Evolutionary conservation across 2,329 filamentous ascomycete genomes (phyloP).

Genomic region (Fusarium sp.): DNA sequence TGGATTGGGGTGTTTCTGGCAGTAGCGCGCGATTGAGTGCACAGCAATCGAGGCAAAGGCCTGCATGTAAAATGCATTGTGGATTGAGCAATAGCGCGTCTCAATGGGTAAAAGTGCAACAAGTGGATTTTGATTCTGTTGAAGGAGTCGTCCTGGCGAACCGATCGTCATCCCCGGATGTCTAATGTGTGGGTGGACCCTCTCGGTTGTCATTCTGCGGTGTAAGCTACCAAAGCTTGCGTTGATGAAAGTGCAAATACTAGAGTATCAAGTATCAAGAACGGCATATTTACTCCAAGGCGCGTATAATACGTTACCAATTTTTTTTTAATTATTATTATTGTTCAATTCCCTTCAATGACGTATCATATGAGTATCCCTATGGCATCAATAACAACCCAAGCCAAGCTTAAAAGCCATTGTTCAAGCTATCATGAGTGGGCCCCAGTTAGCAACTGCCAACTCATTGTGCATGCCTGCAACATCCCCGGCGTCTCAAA

Average conservation of each 20-base stretch:
- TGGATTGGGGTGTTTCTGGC: background rate
- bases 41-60: background rate
- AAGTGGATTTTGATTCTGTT: background rate
- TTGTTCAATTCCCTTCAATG: background rate
- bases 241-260: background rate
- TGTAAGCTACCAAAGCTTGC: background rate
- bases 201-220: background rate
- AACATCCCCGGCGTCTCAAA: conserved; percentile 23
- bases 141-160: background rate
- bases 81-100: background rate
- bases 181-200: background rate
- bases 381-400: background rate
- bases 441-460: conserved; percentile 42
- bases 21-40: background rate
- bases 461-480: conserved; percentile 45
- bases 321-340: background rate
- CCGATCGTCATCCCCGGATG: background rate
- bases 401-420: conserved; percentile 33
- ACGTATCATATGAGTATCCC: background rate
- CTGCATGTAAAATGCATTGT: background rate
- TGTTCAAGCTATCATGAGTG: conserved; percentile 36
- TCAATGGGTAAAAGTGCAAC: background rate
- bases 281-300: background rate
- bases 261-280: background rate
- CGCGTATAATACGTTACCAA: background rate